These are phyloP conservation scores for Gaillardinia entomophila DNA, from an alignment of 805 yeast genomes.

Conservation along the genomic window DNA sequence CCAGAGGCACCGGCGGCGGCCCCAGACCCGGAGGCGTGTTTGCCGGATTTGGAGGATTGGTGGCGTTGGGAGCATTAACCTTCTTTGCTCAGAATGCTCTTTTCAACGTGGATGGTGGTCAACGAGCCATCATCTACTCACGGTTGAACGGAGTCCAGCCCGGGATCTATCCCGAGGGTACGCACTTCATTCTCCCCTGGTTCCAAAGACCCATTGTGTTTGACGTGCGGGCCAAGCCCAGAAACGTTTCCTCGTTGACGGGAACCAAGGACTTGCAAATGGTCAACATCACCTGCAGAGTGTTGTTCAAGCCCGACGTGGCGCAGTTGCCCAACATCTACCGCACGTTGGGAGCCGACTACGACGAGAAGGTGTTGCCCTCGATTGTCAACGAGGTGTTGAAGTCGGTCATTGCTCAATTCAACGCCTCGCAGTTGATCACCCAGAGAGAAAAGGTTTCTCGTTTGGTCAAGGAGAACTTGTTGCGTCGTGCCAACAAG, in stretches of 20 bases:
- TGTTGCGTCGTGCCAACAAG: constrained; percentile 84
- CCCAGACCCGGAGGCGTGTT: constrained; percentile 35
- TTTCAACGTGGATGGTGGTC: constrained; percentile 92
- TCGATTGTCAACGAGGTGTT: constrained; percentile 97
- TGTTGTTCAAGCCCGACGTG: constrained; percentile 82
- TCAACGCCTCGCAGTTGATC: constrained; percentile 95
- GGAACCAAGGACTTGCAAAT: constrained; percentile 98
- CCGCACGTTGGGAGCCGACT: constrained; percentile 90
- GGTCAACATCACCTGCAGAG: constrained; percentile 99
- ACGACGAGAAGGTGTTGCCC: constrained; percentile 95
- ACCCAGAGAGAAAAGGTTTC: constrained; percentile 99
- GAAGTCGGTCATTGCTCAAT: constrained; percentile 95
- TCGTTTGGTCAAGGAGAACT: constrained; percentile 81
- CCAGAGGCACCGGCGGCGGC: constrained; percentile 24
- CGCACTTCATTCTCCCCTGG: constrained; percentile 93
- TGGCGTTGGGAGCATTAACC: constrained; percentile 35
- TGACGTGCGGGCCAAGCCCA: constrained; percentile 95
- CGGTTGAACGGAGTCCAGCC: constrained; percentile 82
- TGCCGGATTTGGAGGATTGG: constrained; percentile 37
- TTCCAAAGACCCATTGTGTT: constrained; percentile 86
- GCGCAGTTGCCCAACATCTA: constrained; percentile 74
- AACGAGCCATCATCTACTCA: constrained; percentile 91
- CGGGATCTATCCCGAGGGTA: constrained; percentile 84
- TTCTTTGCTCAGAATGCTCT: constrained; percentile 38
- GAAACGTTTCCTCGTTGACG: constrained; percentile 91